phyloP scores from a whole-genome alignment of 1,284 basidiomycete genomes.

The Leccinum solheimii region DNA sequence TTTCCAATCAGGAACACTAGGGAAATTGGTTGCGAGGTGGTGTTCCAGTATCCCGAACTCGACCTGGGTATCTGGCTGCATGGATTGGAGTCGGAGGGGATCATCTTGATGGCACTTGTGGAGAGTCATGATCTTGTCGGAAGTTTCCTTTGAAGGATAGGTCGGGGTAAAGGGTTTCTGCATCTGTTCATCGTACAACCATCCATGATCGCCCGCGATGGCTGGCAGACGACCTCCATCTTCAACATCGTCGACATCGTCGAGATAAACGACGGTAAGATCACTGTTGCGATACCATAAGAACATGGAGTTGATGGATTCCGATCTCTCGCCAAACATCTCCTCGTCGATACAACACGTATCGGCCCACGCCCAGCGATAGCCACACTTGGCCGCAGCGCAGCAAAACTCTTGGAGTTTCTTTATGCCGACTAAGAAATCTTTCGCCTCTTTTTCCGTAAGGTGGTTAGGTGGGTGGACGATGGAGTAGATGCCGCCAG shows the following conservation, averaged over 20 bases:
- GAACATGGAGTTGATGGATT: conserved; percentile 30
- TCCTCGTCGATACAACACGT: conserved; percentile 29
- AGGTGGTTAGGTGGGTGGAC: background rate
- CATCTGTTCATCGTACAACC: conserved; percentile 27
- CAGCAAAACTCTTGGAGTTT: conserved; percentile 30
- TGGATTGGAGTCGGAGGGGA: conserved; percentile 9
- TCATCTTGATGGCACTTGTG: conserved; percentile 6
- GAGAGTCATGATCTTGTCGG: conserved; percentile 15
- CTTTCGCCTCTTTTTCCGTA: background rate
- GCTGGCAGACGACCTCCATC: conserved; percentile 12
- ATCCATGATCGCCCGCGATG: background rate
- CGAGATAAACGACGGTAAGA: conserved; percentile 29
- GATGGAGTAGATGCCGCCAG: conserved; percentile 19
- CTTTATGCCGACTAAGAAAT: background rate
- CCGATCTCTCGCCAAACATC: conserved; percentile 18
- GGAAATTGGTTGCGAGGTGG: conserved; percentile 16
- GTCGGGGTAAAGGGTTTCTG: conserved; percentile 7
- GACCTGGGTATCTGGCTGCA: conserved; percentile 24
- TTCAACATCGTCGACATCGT: conserved; percentile 21
- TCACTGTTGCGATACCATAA: conserved; percentile 24
- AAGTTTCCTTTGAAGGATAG: background rate
- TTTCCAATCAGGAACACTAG: background rate
- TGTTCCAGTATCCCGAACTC: conserved; percentile 10
- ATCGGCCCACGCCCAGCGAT: conserved; percentile 28
- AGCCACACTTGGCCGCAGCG: conserved; percentile 22